Evolutionary conservation across 2,329 filamentous ascomycete genomes (phyloP), one percentile per base, ranked within the genome.

Genomic region (Leptographium wingfieldii): DNA sequence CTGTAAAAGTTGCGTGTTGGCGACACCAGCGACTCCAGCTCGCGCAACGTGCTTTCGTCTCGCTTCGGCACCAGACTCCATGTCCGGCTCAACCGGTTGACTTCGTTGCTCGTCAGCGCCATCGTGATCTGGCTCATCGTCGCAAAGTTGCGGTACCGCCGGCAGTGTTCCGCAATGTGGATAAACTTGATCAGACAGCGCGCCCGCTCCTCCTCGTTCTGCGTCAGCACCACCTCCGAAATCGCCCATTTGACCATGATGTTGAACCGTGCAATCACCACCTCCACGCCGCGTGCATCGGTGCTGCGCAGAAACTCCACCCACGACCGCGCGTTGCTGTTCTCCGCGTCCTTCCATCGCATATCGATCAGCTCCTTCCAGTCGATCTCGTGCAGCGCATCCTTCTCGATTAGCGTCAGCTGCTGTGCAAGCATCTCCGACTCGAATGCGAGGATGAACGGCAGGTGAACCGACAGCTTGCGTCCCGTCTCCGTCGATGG

Each of bases 301-400:
- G 85, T 80, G 56, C 85, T 84, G 58, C 85, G 83, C 49, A 92
- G 76, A 68, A 91, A 92, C 52, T 90, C 85, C 12, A 92, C 88
- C 89, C 89, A 94, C 27, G 90, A 89, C 58, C 84, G 81, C 43
- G 84, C 81, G 62, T 85, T 77, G 56, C 80, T 83, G 55, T 80
- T 81, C 19, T 81, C 79, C 22, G 79, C 76, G 66, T 90, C 83
- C 69, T 88, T 90, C 88, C 89, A 92, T 57, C 83, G 83, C 79
- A 94, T 86, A 59, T 91, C 87, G 59, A 92, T 88, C 14, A 94
- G 77, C 66, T 94, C 89, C 69, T 88, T 90, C 89, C 89, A 94
- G 72, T 92, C 88, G 63, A 94, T 88, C 70, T 92, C 89, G 65
- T 90, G 88, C 27, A 94, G 76, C 1, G 88, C 89, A 68, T 92